phyloP scores from a whole-genome alignment of 371 early-diverging fungal genomes.

The Rhizomucor pusillus region DNA sequence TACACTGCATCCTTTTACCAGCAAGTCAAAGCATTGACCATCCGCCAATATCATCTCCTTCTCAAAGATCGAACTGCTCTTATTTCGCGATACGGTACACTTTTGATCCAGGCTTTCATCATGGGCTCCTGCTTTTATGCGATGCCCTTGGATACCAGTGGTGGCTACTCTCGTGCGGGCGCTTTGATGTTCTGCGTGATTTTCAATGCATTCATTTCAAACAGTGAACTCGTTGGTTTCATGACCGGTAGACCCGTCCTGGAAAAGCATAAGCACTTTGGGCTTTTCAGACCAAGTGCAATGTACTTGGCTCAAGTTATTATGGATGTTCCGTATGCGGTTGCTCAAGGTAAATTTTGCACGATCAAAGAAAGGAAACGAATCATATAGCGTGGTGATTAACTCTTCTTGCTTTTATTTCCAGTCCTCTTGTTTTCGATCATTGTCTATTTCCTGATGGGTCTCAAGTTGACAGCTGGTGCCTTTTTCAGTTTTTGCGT shows the following conservation, averaged over 20 bases:
- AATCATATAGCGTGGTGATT: too few relatives aligned
- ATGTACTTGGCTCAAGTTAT: constrained; percentile 54
- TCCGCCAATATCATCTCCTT: constrained; percentile 59
- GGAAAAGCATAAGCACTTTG: constrained; percentile 68
- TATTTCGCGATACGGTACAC: constrained; percentile 57
- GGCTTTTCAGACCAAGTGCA: constrained; percentile 64
- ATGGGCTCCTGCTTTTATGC: constrained; percentile 66
- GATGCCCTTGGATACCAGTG: constrained; percentile 46
- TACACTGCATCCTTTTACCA: constrained; percentile 62
- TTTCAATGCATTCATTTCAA: constrained; percentile 56
- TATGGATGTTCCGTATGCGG: constrained; percentile 33
- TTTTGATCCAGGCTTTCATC: constrained; percentile 63
- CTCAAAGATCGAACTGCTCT: constrained; percentile 49
- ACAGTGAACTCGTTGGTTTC: constrained; percentile 48
- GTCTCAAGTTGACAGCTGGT: constrained; percentile 43
- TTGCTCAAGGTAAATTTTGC: constrained; percentile 39
- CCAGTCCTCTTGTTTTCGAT: constrained; percentile 23
- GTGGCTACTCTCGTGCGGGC: constrained; percentile 75
- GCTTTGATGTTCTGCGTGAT: constrained; percentile 57
- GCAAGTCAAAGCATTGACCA: constrained; percentile 58
- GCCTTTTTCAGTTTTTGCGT: constrained; percentile 52
- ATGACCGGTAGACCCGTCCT: constrained; percentile 58
- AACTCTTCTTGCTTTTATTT: background rate
- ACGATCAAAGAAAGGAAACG: too few relatives aligned
- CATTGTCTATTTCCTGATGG: constrained; percentile 50